Evolutionary conservation across 192 early-diverging fungal genomes (phyloP), one percentile per base, ranked within the genome.

Genomic region (Mortierella alpina): DNA sequence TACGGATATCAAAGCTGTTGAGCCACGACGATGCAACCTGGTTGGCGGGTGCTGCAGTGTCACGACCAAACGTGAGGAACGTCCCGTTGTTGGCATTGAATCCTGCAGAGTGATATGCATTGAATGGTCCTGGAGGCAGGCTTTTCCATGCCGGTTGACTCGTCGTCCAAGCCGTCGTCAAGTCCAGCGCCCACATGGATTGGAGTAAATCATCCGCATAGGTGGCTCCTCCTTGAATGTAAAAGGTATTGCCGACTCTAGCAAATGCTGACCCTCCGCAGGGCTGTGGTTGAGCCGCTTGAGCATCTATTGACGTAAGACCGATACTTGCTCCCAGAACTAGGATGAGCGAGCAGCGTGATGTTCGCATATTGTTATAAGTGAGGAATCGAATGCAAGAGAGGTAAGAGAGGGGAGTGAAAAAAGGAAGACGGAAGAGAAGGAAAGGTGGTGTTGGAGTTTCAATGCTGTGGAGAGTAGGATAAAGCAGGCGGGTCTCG

Each of bases 61-160:
- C 67, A 6, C 65, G 66, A n/a, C 74, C 74, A 45, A 77, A 77
- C 10, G 67, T 70, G 45, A 57, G 48, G 41, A 77, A 65, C 6
- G 74, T 70, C 3, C 48, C 49, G n/a, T 64, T 64, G 49, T 70
- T 62, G n/a, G 61, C 53, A 8, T 60, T 59, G 6, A 56, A 64
- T 4, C 67, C 74, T 13, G 67, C 74, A 51, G 67, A 53, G 52
- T 77, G 74, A 42, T 52, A 77, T 4, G 48, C 74, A 23, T 77
- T 77, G 14, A 52, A 59, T 0, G 67, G 74, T 50, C 74, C 74
- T 0, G 66, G 53, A 6, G 60, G 20, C 9, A 69, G 53, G 45
- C 17, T 39, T 0, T 13, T 66, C 75, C 75, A 78, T 45, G 59
- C 42, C 5, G 75, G 75, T 2, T 50, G 39, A 17, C 39, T 48